These are phyloP conservation scores for Colletotrichum tofieldiae DNA, from an alignment of 2,329 filamentous ascomycete species.

Conservation along the genomic window DNA sequence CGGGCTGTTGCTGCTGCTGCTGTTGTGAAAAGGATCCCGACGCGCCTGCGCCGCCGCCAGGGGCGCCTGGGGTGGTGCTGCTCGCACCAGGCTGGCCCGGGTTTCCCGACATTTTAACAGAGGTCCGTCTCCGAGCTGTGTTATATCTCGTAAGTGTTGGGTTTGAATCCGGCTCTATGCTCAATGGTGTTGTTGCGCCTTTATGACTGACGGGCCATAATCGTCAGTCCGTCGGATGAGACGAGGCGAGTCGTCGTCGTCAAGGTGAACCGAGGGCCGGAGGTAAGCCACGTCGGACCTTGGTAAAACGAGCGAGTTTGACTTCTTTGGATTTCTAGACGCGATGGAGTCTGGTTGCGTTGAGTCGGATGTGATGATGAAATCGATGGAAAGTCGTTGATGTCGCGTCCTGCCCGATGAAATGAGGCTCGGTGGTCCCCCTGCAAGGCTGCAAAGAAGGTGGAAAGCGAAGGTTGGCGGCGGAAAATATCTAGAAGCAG, in stretches of 20 bases:
- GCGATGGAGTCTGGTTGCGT: neutral
- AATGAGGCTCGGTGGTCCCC: conserved; percentile 31
- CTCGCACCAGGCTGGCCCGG: conserved; percentile 30
- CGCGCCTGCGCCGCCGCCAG: conserved; percentile 25
- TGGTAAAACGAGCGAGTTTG: too few species aligned
- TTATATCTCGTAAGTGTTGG: neutral
- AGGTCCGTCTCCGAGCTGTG: neutral
- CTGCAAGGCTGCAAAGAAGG: conserved; percentile 38
- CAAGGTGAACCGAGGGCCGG: neutral
- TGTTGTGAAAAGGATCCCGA: conserved; percentile 34
- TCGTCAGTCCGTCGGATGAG: neutral
- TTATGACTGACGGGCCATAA: conserved; percentile 16
- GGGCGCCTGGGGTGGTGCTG: conserved; percentile 25
- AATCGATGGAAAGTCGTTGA: conserved; percentile 29
- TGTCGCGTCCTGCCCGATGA: conserved; percentile 30
- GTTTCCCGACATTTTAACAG: conserved; percentile 32
- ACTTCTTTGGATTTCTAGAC: too few species aligned
- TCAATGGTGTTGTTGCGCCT: neutral
- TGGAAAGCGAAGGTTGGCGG: conserved; percentile 28
- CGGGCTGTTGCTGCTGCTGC: conserved; percentile 28
- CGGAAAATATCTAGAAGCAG: conserved; percentile 37
- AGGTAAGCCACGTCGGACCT: neutral
- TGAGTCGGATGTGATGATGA: neutral
- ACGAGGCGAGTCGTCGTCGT: neutral
- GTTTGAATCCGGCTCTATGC: neutral